These are phyloP conservation scores for Pseudogymnoascus sp. DNA, from an alignment of 2,329 filamentous ascomycete genomes.

Conservation along the genomic window DNA sequence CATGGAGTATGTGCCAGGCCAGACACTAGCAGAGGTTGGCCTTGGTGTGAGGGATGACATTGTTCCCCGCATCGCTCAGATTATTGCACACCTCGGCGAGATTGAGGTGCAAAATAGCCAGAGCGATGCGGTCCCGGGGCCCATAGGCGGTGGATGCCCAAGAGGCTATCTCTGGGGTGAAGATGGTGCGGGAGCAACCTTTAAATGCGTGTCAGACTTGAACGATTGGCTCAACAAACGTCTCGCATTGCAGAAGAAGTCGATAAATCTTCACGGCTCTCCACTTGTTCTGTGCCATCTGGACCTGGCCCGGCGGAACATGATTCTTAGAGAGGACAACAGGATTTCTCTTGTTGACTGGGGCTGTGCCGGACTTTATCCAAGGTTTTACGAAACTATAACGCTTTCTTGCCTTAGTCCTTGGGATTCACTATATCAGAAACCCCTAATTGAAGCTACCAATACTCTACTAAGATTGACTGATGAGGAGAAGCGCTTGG, in stretches of 20 bases:
- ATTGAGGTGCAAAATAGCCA: conserved; percentile 3
- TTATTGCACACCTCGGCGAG: conserved; percentile 15
- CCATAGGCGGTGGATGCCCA: conserved; percentile 15
- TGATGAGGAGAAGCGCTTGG: conserved; percentile 19
- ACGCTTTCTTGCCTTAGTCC: conserved; percentile 16
- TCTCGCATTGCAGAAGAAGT: neutral
- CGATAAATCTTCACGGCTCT: conserved; percentile 18
- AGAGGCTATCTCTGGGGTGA: conserved; percentile 21
- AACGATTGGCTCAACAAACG: neutral
- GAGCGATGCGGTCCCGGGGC: conserved; percentile 13
- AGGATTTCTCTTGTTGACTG: conserved; percentile 22
- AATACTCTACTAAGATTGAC: conserved; percentile 15
- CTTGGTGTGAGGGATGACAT: conserved; percentile 13
- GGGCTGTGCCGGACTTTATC: conserved; percentile 21
- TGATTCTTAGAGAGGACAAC: conserved; percentile 20
- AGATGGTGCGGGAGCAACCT: neutral
- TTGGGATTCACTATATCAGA: conserved; percentile 16
- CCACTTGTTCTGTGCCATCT: conserved; percentile 23
- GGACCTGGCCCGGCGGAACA: conserved; percentile 22
- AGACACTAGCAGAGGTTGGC: conserved; percentile 16
- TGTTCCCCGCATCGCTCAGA: conserved; percentile 13
- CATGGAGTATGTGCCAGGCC: conserved; percentile 22
- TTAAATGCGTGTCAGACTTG: neutral
- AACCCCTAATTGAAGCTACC: conserved; percentile 14
- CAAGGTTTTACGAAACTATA: conserved; percentile 20